Percentiles rank a stretch among this genome's conserved stretches.
Conservation (phyloP, 2,329 filamentous ascomycete genomes). For the Botrytis medusae region DNA sequence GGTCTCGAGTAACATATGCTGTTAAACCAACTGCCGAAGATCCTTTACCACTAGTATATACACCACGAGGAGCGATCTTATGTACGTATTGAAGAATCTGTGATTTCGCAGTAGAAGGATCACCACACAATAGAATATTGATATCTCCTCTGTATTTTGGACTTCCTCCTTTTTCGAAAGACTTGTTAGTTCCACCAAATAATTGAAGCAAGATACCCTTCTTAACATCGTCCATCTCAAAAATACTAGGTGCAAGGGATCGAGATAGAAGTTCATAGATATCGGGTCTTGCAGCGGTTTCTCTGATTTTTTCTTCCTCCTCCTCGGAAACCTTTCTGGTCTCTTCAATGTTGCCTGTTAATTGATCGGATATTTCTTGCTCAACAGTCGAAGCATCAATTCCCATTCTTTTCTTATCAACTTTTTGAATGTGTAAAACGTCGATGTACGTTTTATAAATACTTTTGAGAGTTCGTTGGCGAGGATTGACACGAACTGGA, state of each 20-base stretch:
- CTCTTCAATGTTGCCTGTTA: slow-evolving; percentile 73
- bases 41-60: slow-evolving; percentile 75
- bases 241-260: slow-evolving; percentile 90
- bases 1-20: slow-evolving; percentile 74
- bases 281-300: slow-evolving; percentile 75
- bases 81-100: slow-evolving; percentile 93
- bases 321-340: slow-evolving; percentile 79
- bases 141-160: slow-evolving; percentile 97
- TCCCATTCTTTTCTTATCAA: slow-evolving; percentile 91
- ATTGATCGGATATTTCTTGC: slow-evolving; percentile 63
- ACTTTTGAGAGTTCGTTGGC: slow-evolving; percentile 87
- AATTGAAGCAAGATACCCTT: slow-evolving; percentile 96
- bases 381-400: slow-evolving; percentile 87
- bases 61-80: slow-evolving; percentile 89
- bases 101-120: slow-evolving; percentile 94
- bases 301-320: slow-evolving; percentile 85
- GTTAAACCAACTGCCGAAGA: slow-evolving; percentile 75
- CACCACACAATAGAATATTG: slow-evolving; percentile 93
- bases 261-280: slow-evolving; percentile 90
- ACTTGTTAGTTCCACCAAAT: slow-evolving; percentile 97
- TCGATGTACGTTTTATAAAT: slow-evolving; percentile 99
- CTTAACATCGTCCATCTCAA: slow-evolving; percentile 98
- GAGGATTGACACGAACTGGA: slow-evolving; percentile 89
- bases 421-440: slow-evolving; percentile 92
- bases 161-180: slow-evolving; percentile 92